phyloP scores from a whole-genome alignment of 148 eudicot species.

The Vaccinium vitisidaea region DNA sequence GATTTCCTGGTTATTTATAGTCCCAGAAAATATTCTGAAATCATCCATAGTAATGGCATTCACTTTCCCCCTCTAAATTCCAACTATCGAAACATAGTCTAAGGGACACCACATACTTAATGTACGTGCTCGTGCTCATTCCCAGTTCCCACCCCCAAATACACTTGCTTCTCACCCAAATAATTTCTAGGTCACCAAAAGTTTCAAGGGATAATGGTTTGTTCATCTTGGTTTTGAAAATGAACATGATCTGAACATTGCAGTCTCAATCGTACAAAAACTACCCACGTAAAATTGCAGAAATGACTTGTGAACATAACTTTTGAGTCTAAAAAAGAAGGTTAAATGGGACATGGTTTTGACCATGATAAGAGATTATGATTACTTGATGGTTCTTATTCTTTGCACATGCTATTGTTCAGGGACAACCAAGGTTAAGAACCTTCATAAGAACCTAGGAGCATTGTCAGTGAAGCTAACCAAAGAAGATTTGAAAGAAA shows the following conservation, averaged over 20 bases:
- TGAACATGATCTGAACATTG: no score
- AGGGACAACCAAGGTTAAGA: conserved; percentile 34
- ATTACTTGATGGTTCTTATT: not conserved
- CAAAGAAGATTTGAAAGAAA: conserved; percentile 28
- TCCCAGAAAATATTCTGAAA: no score
- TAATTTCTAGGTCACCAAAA: not conserved
- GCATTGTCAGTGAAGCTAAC: conserved; percentile 25
- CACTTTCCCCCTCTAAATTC: not conserved
- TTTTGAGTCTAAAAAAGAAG: not conserved
- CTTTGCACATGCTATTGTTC: not conserved
- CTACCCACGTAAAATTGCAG: not conserved
- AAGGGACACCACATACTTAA: not conserved
- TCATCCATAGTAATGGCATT: not conserved
- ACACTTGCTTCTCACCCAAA: not conserved
- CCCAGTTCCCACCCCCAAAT: not conserved
- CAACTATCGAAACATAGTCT: not conserved
- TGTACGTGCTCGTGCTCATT: not conserved
- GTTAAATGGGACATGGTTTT: not conserved
- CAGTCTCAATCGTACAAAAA: not conserved
- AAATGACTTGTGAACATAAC: not conserved
- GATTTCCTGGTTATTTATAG: no score
- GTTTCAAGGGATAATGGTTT: not conserved
- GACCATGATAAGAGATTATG: not conserved
- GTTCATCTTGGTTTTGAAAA: not conserved
- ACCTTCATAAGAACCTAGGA: conserved; percentile 25